These are phyloP conservation scores for Solanum pinnatisectum DNA, from an alignment of 257 asterid species.

Conservation along the genomic window DNA sequence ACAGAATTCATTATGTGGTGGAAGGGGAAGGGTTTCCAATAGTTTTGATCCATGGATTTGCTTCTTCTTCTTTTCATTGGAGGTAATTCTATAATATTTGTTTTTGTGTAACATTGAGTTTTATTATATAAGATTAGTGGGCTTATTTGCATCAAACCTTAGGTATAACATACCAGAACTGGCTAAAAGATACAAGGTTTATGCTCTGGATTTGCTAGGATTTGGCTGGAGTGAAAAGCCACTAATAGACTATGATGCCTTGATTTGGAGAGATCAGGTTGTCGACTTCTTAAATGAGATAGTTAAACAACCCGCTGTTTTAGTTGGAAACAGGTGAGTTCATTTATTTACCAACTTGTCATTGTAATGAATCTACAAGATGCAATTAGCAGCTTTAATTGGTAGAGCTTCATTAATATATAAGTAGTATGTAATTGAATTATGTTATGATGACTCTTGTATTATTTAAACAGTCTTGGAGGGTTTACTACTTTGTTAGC, in stretches of 20 bases:
- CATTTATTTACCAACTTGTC: neutral
- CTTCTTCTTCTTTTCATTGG: constrained; percentile 97
- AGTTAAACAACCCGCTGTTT: constrained; percentile 73
- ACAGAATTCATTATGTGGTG: constrained; percentile 72
- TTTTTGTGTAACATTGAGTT: neutral
- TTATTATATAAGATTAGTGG: neutral
- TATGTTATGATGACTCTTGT: neutral
- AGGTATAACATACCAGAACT: constrained; percentile 87
- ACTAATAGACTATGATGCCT: constrained; percentile 70
- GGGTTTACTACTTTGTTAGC: constrained; percentile 88
- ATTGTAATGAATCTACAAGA: neutral
- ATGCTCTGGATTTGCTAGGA: constrained; percentile 84
- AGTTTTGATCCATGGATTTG: constrained; percentile 90
- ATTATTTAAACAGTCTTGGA: constrained; percentile 60
- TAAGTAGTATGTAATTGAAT: neutral
- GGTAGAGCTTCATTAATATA: neutral
- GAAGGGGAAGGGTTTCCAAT: constrained; percentile 83
- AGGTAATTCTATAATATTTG: constrained; percentile 31
- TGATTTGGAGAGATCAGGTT: constrained; percentile 90
- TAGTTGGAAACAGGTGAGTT: constrained; percentile 81
- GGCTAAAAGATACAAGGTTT: constrained; percentile 78
- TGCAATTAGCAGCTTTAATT: neutral
- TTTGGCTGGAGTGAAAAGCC: constrained; percentile 99
- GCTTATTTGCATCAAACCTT: neutral
- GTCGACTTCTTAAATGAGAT: constrained; percentile 70